A percentile compares a stretch with the other conserved stretches of the same genome.
phyloP scores from a whole-genome alignment of 73 alveolate genomes.

The Paramecium pentaurelia region DNA sequence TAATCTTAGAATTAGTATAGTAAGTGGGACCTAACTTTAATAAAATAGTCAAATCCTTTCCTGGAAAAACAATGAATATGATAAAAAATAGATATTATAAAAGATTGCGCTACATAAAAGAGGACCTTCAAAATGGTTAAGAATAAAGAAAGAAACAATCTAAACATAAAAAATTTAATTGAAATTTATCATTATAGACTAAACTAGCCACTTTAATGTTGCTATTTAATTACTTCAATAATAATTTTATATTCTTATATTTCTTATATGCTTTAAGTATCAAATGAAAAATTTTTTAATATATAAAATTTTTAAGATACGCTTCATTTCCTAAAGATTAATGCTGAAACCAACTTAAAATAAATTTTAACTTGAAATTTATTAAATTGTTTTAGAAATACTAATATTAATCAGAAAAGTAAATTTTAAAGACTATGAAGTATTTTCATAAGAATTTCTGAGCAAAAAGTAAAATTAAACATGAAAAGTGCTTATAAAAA shows the following conservation, averaged over 20 bases:
- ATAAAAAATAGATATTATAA: constrained; percentile 28
- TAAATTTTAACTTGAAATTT: not conserved
- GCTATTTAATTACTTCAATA: not conserved
- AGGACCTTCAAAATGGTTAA: not conserved
- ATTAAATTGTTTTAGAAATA: too few species aligned
- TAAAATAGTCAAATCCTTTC: not conserved
- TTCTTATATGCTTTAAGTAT: not conserved
- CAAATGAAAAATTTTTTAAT: too few species aligned
- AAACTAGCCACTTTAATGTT: not conserved
- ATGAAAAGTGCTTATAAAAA: too few species aligned
- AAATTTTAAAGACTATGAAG: not conserved
- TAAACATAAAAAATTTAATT: not conserved
- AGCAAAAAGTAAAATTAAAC: not conserved
- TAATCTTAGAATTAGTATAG: not conserved
- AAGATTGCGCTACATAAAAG: not conserved
- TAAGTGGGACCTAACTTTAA: not conserved
- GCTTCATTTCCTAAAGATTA: too few species aligned
- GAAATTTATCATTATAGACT: not conserved
- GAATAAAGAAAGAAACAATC: not conserved
- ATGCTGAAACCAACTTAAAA: too few species aligned
- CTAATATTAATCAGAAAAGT: too few species aligned
- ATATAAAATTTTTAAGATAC: too few species aligned
- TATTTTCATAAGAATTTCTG: not conserved
- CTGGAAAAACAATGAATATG: constrained; percentile 30
- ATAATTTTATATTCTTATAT: not conserved